Percentiles rank a stretch among this genome's conserved stretches.
These are phyloP conservation scores for Sphaerostilbella broomeana DNA, from an alignment of 2,329 filamentous ascomycete species.

Conservation along the genomic window DNA sequence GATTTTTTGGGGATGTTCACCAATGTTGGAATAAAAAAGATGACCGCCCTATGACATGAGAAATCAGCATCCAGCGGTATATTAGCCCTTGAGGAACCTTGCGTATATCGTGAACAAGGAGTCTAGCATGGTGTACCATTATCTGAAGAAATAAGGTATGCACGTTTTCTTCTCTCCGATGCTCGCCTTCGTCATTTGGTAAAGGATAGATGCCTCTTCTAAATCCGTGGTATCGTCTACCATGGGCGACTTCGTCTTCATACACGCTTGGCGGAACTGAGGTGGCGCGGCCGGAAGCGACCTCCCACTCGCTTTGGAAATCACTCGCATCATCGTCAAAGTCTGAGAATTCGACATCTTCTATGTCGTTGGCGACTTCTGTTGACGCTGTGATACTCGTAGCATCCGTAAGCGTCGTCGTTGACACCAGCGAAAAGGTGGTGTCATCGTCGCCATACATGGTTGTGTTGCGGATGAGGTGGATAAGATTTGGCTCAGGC, in stretches of 20 bases:
- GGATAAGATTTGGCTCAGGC: constrained; percentile 9
- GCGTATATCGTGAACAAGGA: not conserved
- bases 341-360: constrained; percentile 24
- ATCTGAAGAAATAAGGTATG: constrained; percentile 41
- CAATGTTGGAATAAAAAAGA: constrained; percentile 35
- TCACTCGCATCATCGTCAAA: constrained; percentile 17
- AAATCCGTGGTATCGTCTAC: constrained; percentile 38
- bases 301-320: constrained; percentile 17
- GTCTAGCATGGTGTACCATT: constrained; percentile 23
- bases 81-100: not conserved
- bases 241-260: constrained; percentile 28
- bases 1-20: constrained; percentile 34
- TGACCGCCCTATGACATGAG: constrained; percentile 28
- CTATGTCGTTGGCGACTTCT: constrained; percentile 21
- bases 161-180: constrained; percentile 39
- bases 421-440: constrained; percentile 27
- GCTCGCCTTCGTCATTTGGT: constrained; percentile 41
- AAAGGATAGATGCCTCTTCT: constrained; percentile 39
- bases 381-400: constrained; percentile 16
- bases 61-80: constrained; percentile 1
- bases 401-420: constrained; percentile 16
- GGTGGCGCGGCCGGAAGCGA: constrained; percentile 25
- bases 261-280: constrained; percentile 29
- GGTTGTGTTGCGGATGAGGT: constrained; percentile 9
- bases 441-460: constrained; percentile 19